A percentile compares a stretch with the other conserved stretches of the same genome.
phyloP scores from a whole-genome alignment of 805 yeast genomes.

The Starmerella vaccinii region DNA sequence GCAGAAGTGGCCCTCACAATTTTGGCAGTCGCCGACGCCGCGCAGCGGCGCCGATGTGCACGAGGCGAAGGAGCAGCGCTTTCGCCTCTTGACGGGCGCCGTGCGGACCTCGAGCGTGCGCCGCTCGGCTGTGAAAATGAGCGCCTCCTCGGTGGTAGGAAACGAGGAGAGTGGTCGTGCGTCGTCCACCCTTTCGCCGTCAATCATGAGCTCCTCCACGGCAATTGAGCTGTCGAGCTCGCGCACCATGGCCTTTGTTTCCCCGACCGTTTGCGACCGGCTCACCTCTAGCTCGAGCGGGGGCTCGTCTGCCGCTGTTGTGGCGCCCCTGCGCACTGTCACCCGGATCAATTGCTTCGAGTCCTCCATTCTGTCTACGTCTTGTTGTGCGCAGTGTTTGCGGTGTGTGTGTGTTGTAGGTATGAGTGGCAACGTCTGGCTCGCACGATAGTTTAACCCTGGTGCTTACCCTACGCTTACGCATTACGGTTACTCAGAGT shows the following conservation, averaged over 20 bases:
- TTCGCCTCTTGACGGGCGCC: conserved; percentile 32
- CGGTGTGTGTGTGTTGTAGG: too few species aligned
- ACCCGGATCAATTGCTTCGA: conserved; percentile 22
- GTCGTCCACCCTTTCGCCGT: conserved; percentile 29
- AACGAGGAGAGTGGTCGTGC: conserved; percentile 27
- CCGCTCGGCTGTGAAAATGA: conserved; percentile 25
- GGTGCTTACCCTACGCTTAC: conserved; percentile 9
- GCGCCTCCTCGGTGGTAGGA: conserved; percentile 26
- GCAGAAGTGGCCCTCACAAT: conserved; percentile 77
- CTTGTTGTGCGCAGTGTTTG: neutral
- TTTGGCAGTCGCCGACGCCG: conserved; percentile 70
- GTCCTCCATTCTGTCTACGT: conserved; percentile 3
- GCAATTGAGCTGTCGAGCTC: conserved; percentile 26
- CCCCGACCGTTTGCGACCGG: conserved; percentile 28
- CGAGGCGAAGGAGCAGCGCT: conserved; percentile 42
- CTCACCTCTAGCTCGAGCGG: conserved; percentile 25
- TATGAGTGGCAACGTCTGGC: conserved; percentile 4
- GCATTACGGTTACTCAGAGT: neutral
- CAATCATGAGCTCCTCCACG: conserved; percentile 26
- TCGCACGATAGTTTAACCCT: conserved; percentile 4
- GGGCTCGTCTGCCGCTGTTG: conserved; percentile 18
- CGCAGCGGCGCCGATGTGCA: conserved; percentile 58
- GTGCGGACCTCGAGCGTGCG: conserved; percentile 27
- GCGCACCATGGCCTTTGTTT: conserved; percentile 28
- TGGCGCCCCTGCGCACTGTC: conserved; percentile 21